Evolutionary conservation across 768 basidiomycete genomes (phyloP).

Genomic region (Kwoniella sp.): DNA sequence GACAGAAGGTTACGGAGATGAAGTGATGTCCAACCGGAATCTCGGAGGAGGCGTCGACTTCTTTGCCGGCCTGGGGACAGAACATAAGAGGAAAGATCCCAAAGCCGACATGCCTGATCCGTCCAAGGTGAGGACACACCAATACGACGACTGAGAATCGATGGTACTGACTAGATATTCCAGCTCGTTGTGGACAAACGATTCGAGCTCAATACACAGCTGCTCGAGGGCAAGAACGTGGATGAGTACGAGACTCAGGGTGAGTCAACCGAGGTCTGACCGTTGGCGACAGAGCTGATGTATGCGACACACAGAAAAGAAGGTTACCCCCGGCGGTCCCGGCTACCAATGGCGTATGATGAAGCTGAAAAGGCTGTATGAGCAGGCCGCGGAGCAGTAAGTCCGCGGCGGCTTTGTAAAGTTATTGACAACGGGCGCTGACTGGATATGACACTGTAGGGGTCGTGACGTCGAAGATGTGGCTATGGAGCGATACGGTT

Average conservation of each 20-base stretch:
- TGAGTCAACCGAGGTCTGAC: constrained; percentile 48
- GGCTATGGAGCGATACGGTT: constrained; percentile 84
- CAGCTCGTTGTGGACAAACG: constrained; percentile 50
- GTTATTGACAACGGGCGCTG: not conserved
- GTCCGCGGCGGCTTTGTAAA: constrained; percentile 12
- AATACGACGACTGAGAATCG: not conserved
- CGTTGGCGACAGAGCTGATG: constrained; percentile 38
- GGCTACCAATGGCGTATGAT: constrained; percentile 98
- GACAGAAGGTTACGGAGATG: constrained; percentile 59
- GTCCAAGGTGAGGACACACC: constrained; percentile 64
- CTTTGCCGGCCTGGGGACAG: constrained; percentile 83
- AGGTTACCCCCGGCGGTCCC: constrained; percentile 76
- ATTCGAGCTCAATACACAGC: constrained; percentile 56
- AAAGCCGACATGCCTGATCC: constrained; percentile 66
- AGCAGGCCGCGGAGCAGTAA: constrained; percentile 81
- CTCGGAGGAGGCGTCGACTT: constrained; percentile 74
- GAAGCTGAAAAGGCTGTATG: constrained; percentile 85
- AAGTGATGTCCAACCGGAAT: constrained; percentile 62
- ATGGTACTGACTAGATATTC: not conserved
- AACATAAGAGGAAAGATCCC: constrained; percentile 63
- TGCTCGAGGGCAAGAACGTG: constrained; percentile 61
- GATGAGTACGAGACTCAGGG: constrained; percentile 59
- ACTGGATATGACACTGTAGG: constrained; percentile 15
- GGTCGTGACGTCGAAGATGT: constrained; percentile 61
- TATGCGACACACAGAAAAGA: constrained; percentile 60